These are phyloP conservation scores for Vigna trinervia DNA, from an alignment of 306 rosid genomes.

Conservation along the genomic window DNA sequence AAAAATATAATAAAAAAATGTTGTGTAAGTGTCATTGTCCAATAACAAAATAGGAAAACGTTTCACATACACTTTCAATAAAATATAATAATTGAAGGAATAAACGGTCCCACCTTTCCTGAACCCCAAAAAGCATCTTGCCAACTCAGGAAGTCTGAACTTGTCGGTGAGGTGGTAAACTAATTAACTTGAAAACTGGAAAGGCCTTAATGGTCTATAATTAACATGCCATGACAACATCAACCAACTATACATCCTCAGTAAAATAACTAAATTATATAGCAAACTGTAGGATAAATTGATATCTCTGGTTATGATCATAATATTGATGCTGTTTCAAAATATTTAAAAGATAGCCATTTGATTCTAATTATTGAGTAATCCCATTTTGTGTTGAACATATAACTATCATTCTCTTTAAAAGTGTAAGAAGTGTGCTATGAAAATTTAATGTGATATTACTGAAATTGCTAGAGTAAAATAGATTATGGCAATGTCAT, in stretches of 20 bases:
- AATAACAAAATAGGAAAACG: no score
- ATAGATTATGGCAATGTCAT: background rate
- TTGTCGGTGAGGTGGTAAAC: conserved; percentile 9
- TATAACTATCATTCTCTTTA: no score
- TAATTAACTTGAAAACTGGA: conserved; percentile 2
- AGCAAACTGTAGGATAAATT: background rate
- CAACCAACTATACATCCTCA: background rate
- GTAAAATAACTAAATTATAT: background rate
- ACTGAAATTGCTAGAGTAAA: no score
- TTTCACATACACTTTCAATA: no score
- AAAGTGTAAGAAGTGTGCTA: no score
- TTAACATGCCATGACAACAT: background rate
- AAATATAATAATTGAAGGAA: background rate
- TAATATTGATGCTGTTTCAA: background rate
- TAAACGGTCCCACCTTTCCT: background rate
- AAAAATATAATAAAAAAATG: no score
- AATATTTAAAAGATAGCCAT: background rate
- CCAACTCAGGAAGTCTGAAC: conserved; percentile 31
- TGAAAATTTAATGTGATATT: no score
- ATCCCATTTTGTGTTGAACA: no score
- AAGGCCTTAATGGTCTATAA: background rate
- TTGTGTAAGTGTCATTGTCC: no score
- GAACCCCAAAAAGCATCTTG: conserved; percentile 33
- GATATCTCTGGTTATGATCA: conserved; percentile 1
- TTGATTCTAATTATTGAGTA: no score